A percentile compares a stretch with the other conserved stretches of the same genome.
These are phyloP conservation scores for Xanthoconium separans DNA, from an alignment of 1,284 basidiomycete genomes.

Conservation along the genomic window DNA sequence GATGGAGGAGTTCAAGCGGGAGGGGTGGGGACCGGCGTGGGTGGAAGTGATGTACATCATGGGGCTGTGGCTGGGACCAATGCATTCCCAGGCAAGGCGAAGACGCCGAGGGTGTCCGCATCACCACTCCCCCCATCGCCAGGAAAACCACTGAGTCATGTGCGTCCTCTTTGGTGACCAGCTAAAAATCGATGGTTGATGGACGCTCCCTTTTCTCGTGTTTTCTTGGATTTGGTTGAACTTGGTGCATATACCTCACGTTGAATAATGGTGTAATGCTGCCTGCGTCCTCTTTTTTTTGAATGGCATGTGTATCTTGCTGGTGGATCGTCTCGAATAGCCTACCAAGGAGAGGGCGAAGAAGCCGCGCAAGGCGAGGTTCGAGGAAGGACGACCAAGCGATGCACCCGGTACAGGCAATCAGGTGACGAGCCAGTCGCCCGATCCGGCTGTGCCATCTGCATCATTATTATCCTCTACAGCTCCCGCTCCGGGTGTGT, in stretches of 20 bases:
- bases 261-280: constrained; percentile 35
- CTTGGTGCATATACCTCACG: constrained; percentile 29
- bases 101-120: constrained; percentile 24
- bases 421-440: not conserved
- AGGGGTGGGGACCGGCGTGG: constrained; percentile 3
- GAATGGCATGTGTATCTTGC: constrained; percentile 28
- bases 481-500: constrained; percentile 2
- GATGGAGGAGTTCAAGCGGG: constrained; percentile 31
- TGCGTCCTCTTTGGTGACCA: constrained; percentile 74
- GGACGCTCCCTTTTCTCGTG: constrained; percentile 14
- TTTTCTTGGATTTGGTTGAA: constrained; percentile 12
- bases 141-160: constrained; percentile 72
- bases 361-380: constrained; percentile 54
- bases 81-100: constrained; percentile 18
- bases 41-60: constrained; percentile 5
- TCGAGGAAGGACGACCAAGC: constrained; percentile 16
- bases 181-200: constrained; percentile 33
- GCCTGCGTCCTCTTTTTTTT: constrained; percentile 15
- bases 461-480: not conserved
- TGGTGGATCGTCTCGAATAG: constrained; percentile 38
- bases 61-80: constrained; percentile 19
- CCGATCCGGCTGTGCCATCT: not conserved
- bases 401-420: not conserved
- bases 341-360: constrained; percentile 68
- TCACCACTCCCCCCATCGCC: constrained; percentile 43